Evolutionary conservation across 495 filamentous ascomycete genomes (phyloP).

Genomic region (Jackrogersella minutella): DNA sequence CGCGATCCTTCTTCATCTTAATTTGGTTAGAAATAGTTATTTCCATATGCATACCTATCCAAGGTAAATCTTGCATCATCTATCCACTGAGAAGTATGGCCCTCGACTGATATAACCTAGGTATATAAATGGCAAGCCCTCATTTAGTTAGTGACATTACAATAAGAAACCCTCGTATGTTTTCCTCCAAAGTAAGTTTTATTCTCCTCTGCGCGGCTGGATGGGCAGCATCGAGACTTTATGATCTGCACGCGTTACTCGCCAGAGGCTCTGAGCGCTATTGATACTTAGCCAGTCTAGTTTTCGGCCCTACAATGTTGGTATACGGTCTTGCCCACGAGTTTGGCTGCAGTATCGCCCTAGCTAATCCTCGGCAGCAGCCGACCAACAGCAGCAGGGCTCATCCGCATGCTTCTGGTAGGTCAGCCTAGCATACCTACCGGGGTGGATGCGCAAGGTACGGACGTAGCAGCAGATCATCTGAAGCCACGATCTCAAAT

Average conservation of each 20-base stretch:
- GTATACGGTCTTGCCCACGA: slow-evolving; percentile 11
- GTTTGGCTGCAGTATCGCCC: slow-evolving; percentile 4
- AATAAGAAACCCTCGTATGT: background rate
- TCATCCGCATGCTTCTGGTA: slow-evolving; percentile 27
- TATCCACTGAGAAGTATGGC: background rate
- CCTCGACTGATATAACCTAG: background rate
- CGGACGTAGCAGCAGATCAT: slow-evolving; percentile 44
- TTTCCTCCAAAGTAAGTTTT: background rate
- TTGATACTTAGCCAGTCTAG: background rate
- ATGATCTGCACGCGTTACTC: slow-evolving; percentile 19
- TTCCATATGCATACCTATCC: too few species aligned
- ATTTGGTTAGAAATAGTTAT: slow-evolving; percentile 19
- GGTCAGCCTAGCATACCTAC: slow-evolving; percentile 24
- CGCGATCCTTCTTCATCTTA: slow-evolving; percentile 19
- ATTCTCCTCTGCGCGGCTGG: background rate
- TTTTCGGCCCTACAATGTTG: slow-evolving; percentile 21
- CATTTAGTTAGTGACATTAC: background rate
- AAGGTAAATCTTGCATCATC: too few species aligned
- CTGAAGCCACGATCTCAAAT: slow-evolving; percentile 42
- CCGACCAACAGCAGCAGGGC: slow-evolving; percentile 37
- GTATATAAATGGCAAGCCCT: background rate
- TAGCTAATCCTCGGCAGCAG: slow-evolving; percentile 37
- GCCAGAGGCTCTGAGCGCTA: background rate
- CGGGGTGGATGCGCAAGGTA: slow-evolving; percentile 43
- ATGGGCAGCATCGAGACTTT: background rate